Conservation (phyloP, 164 flowering plant species). For the Aristolochia californica region DNA sequence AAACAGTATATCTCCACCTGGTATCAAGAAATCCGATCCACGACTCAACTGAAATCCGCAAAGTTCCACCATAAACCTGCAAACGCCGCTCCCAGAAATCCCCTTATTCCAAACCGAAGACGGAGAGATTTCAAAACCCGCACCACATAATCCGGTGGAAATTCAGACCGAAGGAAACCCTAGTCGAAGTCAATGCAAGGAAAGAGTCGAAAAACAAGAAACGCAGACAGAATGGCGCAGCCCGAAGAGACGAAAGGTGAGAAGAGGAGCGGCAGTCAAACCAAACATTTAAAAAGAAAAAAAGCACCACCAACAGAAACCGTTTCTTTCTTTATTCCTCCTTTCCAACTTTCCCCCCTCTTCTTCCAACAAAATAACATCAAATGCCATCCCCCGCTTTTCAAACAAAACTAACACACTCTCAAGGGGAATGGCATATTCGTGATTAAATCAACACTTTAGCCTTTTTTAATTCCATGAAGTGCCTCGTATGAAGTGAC, state of each 20-base stretch:
- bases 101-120: neutral
- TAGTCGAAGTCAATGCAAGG: constrained; percentile 7
- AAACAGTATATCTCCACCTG: neutral
- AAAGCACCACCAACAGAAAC: neutral
- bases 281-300: neutral
- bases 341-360: neutral
- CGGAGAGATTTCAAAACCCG: neutral
- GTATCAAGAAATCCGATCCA: neutral
- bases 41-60: neutral
- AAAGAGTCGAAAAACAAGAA: neutral
- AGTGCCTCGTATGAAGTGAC: constrained; percentile 57
- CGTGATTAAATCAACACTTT: neutral
- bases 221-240: constrained; percentile 29
- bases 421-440: no score
- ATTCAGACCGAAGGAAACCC: constrained; percentile 4
- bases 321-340: neutral
- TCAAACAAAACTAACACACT: no score
- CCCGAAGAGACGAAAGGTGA: constrained; percentile 20
- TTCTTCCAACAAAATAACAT: neutral
- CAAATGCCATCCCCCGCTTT: neutral
- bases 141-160: neutral
- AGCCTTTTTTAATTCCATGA: constrained; percentile 12
- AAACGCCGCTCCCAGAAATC: neutral
- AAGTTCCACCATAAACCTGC: neutral
- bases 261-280: constrained; percentile 2